Base-by-base conservation (phyloP, 2,329 filamentous ascomycete species). In the Botrytis galanthina region DNA sequence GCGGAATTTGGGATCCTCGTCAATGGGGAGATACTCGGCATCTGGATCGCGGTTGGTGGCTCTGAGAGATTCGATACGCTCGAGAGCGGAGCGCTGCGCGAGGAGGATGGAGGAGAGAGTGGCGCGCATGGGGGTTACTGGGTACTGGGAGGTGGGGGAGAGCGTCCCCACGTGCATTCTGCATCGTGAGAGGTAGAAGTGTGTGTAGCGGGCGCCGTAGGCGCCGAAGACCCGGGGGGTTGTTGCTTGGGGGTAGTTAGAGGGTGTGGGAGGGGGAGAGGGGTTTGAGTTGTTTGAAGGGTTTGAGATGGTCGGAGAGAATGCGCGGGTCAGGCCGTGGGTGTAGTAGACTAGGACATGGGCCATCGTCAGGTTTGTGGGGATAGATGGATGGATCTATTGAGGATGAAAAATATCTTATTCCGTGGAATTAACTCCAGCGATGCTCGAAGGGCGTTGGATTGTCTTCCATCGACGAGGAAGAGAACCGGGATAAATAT, bases 1-100 rank as follows among this genome's bases (percentile, higher is more conserved):
- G 14, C 51, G 51, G 14, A 57, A 57, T 29, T 29, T 2, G 0
- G 20, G 0, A 0, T 57, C 51, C 7, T 8, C 14, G 5, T 29
- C 14, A 5, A 32, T 1, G 16, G 5, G n/a, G 4, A 57, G 14
- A 18, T 29, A 57, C 0, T 2, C 0, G 4, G 12, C 14, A 8
- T 32, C n/a, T 9, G 6, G 2, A 18, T 57, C n/a, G 4, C 3
- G 6, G 12, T 18, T 3, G 12, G 14, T 18, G 3, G n/a, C 4
- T 29, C 29, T 16, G 14, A 57, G 7, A 3, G n/a, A 9, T 4
- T 57, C 14, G 14, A 57, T 16, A 2, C 51, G 51, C 6, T 0
- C 0, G n/a, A 57, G 14, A 1, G 51, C n/a, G 5, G n/a, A 16
- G 14, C n/a, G n/a, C 16, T 57, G 51, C n/a, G 51, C 51, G 6